phyloP scores from a whole-genome alignment of 768 basidiomycete species.

The Coprinopsis marcescibilis region DNA sequence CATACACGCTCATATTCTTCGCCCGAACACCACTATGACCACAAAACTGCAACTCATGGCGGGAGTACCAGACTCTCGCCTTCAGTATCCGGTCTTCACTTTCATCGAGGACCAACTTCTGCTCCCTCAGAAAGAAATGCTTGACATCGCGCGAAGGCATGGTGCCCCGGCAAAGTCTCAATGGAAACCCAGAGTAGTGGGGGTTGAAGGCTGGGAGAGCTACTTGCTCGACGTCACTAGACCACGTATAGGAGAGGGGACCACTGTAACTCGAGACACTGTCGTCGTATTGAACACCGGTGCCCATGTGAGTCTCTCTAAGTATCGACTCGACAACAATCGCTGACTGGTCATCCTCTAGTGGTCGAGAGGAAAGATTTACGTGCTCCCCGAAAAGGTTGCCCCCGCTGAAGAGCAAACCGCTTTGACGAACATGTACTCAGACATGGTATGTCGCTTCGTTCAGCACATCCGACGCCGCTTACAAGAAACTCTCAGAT shows the following conservation, averaged over 20 bases:
- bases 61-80: conserved; percentile 12
- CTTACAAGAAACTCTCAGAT: not conserved
- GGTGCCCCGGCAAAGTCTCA: conserved; percentile 10
- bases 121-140: conserved; percentile 8
- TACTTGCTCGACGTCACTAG: conserved; percentile 11
- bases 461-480: not conserved
- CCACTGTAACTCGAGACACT: conserved; percentile 10
- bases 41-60: conserved; percentile 8
- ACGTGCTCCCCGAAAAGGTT: conserved; percentile 14
- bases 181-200: conserved; percentile 8
- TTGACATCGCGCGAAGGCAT: conserved; percentile 4
- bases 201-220: conserved; percentile 13
- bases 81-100: conserved; percentile 10
- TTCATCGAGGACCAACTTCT: conserved; percentile 14
- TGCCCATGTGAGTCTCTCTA: conserved; percentile 8
- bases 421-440: conserved; percentile 9
- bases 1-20: conserved; percentile 3
- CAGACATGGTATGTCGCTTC: conserved; percentile 10
- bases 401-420: conserved; percentile 5
- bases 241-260: conserved; percentile 7
- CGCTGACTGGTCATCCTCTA: not conserved
- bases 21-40: conserved; percentile 10
- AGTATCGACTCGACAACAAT: not conserved
- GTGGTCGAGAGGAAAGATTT: conserved; percentile 15
- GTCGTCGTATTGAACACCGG: conserved; percentile 13